Percentiles rank a stretch among this genome's conserved stretches.
Evolutionary conservation across 2,329 filamentous ascomycete genomes (phyloP).

Genomic region (Amesomyces nigricolor): DNA sequence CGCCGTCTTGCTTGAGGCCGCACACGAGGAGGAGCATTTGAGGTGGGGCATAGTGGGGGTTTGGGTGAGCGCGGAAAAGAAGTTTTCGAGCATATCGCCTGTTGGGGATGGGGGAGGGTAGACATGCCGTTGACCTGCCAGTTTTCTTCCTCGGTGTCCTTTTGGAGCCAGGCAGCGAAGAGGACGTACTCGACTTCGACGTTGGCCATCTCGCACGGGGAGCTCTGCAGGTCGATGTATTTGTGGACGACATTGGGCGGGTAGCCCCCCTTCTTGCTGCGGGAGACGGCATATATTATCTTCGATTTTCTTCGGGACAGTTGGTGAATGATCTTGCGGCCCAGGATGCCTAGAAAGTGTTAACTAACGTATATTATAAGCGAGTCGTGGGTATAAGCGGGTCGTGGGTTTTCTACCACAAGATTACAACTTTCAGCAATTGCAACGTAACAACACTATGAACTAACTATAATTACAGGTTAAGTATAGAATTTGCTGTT

Average conservation of each 20-base stretch:
- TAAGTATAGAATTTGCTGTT: no score
- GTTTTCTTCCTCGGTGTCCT: conserved; percentile 24
- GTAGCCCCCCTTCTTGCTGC: conserved; percentile 24
- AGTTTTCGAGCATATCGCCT: conserved; percentile 43
- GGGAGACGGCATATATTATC: conserved; percentile 26
- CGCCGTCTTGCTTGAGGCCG: conserved; percentile 48
- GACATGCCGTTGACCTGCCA: conserved; percentile 27
- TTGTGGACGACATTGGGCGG: conserved; percentile 23
- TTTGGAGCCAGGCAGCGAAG: conserved; percentile 27
- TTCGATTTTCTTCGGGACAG: conserved; percentile 22
- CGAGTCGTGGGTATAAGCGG: no score
- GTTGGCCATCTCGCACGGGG: conserved; percentile 25
- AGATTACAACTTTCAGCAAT: no score
- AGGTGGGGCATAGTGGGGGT: conserved; percentile 37
- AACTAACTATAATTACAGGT: no score
- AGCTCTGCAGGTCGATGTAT: conserved; percentile 24
- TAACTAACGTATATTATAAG: no score
- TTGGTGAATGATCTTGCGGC: conserved; percentile 26
- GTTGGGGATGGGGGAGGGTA: neutral
- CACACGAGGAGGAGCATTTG: conserved; percentile 45
- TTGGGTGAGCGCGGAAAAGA: conserved; percentile 40
- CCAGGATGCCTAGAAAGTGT: conserved; percentile 22
- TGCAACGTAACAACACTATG: no score
- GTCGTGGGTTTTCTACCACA: no score
- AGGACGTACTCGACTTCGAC: conserved; percentile 27